Conservation (phyloP, 31 red algal species). For the Endocladia muricata region DNA sequence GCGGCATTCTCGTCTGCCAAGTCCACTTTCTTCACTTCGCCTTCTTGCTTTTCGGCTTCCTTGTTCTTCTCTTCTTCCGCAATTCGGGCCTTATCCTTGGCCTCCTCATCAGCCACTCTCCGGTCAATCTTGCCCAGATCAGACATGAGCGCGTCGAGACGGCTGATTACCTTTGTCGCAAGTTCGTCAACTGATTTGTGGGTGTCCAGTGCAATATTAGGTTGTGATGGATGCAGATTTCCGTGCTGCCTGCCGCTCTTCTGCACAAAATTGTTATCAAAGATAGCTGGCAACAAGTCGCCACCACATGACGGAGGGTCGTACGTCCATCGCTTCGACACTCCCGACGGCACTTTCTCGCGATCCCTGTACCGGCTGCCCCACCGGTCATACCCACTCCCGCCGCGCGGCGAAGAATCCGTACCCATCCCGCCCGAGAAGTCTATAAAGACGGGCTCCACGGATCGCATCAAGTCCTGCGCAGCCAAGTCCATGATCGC, state of each 20-base stretch:
- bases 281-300: conserved; percentile 14
- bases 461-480: conserved; percentile 3
- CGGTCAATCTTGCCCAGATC: conserved; percentile 1
- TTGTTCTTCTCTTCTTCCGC: conserved; percentile 21
- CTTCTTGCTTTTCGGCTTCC: conserved; percentile 35
- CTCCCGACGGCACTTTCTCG: background rate
- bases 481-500: background rate
- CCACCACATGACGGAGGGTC: conserved; percentile 6
- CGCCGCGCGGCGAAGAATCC: conserved; percentile 1
- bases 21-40: conserved; percentile 34
- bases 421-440: background rate
- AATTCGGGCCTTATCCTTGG: background rate
- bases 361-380: background rate
- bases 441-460: background rate
- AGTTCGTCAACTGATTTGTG: background rate
- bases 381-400: background rate
- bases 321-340: conserved; percentile 6
- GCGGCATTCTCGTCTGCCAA: conserved; percentile 21
- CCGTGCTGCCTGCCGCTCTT: background rate
- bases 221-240: background rate
- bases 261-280: conserved; percentile 3
- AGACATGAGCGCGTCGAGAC: background rate
- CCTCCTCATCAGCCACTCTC: background rate
- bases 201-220: background rate
- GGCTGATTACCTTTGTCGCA: background rate